Percentiles rank a stretch among this genome's conserved stretches.
phyloP scores from a whole-genome alignment of 345 rosid species.

The Clausena lansium region DNA sequence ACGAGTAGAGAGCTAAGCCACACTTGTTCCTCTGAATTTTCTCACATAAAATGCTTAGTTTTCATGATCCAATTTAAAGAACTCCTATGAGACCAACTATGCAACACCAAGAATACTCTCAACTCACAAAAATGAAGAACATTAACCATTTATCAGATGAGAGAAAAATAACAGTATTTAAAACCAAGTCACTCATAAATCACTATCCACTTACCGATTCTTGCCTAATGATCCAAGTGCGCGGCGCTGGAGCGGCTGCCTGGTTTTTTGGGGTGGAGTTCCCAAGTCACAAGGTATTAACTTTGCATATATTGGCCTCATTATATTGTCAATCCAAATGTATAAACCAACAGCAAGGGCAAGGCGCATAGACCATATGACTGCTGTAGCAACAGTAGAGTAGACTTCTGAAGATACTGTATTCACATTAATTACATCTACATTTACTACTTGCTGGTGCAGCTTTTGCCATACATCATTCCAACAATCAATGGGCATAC shows the following conservation, averaged over 20 bases:
- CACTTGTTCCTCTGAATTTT: not conserved
- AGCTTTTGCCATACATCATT: conserved; percentile 91
- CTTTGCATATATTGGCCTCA: conserved; percentile 87
- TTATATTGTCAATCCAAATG: conserved; percentile 74
- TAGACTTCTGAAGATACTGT: conserved; percentile 78
- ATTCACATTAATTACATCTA: conserved; percentile 78
- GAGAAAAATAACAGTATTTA: not conserved
- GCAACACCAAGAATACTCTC: not conserved
- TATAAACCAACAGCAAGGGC: conserved; percentile 72
- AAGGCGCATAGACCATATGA: conserved; percentile 88
- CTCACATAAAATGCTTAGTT: conserved; percentile 5
- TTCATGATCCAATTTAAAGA: not conserved
- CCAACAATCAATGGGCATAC: conserved; percentile 97
- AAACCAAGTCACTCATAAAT: conserved; percentile 8
- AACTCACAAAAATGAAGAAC: not conserved
- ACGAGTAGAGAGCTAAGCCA: not conserved
- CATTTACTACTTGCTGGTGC: conserved; percentile 84
- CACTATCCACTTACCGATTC: conserved; percentile 64
- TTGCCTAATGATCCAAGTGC: conserved; percentile 93
- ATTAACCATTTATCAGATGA: conserved; percentile 6
- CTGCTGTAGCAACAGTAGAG: conserved; percentile 81
- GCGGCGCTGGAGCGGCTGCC: conserved; percentile 63
- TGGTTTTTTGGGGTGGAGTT: conserved; percentile 47
- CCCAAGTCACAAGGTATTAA: conserved; percentile 92
- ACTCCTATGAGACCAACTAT: not conserved